Evolutionary conservation across 169 alveolate genomes (phyloP).

Genomic region (Fabrea salina): DNA sequence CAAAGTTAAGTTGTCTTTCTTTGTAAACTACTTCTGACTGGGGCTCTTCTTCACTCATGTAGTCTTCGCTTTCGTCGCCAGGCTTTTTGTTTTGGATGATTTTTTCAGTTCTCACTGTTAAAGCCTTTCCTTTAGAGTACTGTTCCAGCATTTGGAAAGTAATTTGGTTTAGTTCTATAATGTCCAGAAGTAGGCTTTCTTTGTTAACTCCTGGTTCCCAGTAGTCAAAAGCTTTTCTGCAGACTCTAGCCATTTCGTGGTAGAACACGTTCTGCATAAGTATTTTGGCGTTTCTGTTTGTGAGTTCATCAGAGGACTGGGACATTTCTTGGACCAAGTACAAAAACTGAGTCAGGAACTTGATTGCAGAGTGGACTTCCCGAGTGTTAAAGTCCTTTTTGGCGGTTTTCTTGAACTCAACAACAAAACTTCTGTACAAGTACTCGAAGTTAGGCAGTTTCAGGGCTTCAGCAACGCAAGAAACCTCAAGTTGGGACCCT

Average conservation of each 20-base stretch:
- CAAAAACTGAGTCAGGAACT: slow-evolving; percentile 42
- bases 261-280: slow-evolving; percentile 54
- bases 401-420: slow-evolving; percentile 41
- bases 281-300: slow-evolving; percentile 55
- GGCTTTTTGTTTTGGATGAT: slow-evolving; percentile 41
- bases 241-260: slow-evolving; percentile 46
- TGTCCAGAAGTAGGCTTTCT: slow-evolving; percentile 40
- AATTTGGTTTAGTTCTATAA: slow-evolving; percentile 42
- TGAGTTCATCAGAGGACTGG: not conserved
- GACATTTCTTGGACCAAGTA: slow-evolving; percentile 54
- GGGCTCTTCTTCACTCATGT: slow-evolving; percentile 49
- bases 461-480: slow-evolving; percentile 47
- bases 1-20: slow-evolving; percentile 55
- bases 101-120: slow-evolving; percentile 61
- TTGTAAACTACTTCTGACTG: slow-evolving; percentile 43
- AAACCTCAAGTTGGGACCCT: slow-evolving; percentile 39
- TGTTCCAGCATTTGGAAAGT: slow-evolving; percentile 54
- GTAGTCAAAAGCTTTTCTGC: slow-evolving; percentile 41
- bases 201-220: slow-evolving; percentile 39
- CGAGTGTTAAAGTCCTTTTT: slow-evolving; percentile 42
- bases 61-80: slow-evolving; percentile 32
- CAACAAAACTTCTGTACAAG: slow-evolving; percentile 37
- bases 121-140: slow-evolving; percentile 65
- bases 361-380: slow-evolving; percentile 51
- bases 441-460: slow-evolving; percentile 50